phyloP scores from a whole-genome alignment of 768 basidiomycete genomes.

The Hygrophorus pudorinus region DNA sequence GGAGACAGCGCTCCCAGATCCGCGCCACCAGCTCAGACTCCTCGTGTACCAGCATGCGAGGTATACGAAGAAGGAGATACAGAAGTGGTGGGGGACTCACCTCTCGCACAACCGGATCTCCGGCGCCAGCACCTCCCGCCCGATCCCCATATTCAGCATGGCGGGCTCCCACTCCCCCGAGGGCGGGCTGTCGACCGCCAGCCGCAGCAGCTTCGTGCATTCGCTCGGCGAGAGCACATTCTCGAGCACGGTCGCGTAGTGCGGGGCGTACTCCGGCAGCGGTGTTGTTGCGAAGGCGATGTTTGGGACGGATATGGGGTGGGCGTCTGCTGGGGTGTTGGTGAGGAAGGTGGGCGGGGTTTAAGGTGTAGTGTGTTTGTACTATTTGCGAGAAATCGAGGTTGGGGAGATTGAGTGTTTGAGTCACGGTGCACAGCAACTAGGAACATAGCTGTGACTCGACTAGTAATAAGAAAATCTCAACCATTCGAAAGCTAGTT shows the following conservation, averaged over 20 bases:
- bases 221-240: neutral
- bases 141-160: neutral
- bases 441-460: no score
- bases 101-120: neutral
- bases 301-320: neutral
- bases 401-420: no score
- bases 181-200: neutral
- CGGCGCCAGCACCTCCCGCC: neutral
- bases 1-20: neutral
- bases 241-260: neutral
- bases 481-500: no score
- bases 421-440: no score
- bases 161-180: neutral
- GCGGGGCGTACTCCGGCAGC: neutral
- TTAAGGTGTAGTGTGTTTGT: no score
- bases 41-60: neutral
- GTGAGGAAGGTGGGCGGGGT: no score
- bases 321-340: no score
- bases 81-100: neutral
- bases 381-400: no score
- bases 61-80: no score
- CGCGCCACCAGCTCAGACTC: neutral
- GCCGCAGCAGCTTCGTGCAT: neutral
- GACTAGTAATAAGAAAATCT: no score
- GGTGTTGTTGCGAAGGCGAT: neutral